Evolutionary conservation across 2,329 filamentous ascomycete genomes (phyloP).

Genomic region (Aspergillus caelatus): DNA sequence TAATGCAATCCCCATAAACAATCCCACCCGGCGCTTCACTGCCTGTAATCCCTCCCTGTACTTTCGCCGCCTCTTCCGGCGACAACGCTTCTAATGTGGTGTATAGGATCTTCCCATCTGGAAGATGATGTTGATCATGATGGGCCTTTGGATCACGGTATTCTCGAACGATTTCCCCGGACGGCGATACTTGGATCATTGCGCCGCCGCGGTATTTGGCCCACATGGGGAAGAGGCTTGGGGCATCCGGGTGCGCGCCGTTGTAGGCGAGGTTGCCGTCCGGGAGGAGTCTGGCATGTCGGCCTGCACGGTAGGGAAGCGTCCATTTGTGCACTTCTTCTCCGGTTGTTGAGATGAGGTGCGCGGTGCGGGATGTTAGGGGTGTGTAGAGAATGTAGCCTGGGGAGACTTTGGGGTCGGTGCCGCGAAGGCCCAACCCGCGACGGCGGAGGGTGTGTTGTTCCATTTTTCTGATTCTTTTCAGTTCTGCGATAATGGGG

Average conservation of each 20-base stretch:
- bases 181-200: slow-evolving; percentile 46
- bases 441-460: slow-evolving; percentile 48
- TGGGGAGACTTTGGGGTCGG: slow-evolving; percentile 38
- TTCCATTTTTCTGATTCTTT: slow-evolving; percentile 35
- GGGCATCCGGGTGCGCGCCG: slow-evolving; percentile 42
- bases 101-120: slow-evolving; percentile 47
- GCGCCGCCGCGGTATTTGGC: slow-evolving; percentile 51
- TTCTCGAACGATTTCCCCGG: slow-evolving; percentile 44
- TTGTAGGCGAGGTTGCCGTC: slow-evolving; percentile 52
- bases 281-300: slow-evolving; percentile 48
- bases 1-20: slow-evolving; percentile 47
- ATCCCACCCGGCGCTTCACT: slow-evolving; percentile 33
- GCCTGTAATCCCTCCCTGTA: slow-evolving; percentile 46
- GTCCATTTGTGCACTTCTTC: slow-evolving; percentile 49
- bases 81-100: slow-evolving; percentile 47
- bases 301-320: slow-evolving; percentile 44
- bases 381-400: slow-evolving; percentile 49
- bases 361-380: slow-evolving; percentile 44
- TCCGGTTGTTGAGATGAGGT: slow-evolving; percentile 46
- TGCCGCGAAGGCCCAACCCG: slow-evolving; percentile 45
- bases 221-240: slow-evolving; percentile 47
- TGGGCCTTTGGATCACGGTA: slow-evolving; percentile 48
- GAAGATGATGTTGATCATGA: slow-evolving; percentile 51
- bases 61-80: slow-evolving; percentile 35
- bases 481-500: fast-evolving